Percentiles rank a stretch among this genome's conserved stretches.
phyloP scores from a whole-genome alignment of 2,329 filamentous ascomycete genomes.

The Cephalotrichum gorgonifer region DNA sequence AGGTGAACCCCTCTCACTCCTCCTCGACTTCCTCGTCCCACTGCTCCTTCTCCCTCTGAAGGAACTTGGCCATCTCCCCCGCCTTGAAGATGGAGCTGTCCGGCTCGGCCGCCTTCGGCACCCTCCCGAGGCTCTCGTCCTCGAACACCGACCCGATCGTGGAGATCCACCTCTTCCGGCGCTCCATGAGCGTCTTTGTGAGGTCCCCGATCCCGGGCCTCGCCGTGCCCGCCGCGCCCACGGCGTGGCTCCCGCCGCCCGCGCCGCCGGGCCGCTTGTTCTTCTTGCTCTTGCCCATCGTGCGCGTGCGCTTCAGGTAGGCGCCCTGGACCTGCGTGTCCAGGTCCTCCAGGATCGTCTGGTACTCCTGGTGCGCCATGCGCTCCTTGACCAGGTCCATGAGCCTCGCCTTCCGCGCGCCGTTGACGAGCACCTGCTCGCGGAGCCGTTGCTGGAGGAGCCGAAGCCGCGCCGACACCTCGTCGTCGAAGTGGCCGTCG shows the following conservation, averaged over 20 bases:
- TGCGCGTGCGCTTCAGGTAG: conserved; percentile 90
- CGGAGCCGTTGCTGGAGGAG: conserved; percentile 74
- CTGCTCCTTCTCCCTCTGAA: conserved; percentile 67
- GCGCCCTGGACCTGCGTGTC: conserved; percentile 91
- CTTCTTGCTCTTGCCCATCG: conserved; percentile 89
- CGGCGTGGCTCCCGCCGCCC: conserved; percentile 56
- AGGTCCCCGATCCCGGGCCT: conserved; percentile 82
- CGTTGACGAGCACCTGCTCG: conserved; percentile 77
- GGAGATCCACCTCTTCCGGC: conserved; percentile 78
- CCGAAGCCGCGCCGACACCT: conserved; percentile 81
- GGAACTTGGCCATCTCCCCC: conserved; percentile 59
- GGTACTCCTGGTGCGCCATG: conserved; percentile 94
- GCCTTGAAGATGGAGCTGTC: conserved; percentile 63
- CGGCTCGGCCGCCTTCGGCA: conserved; percentile 57
- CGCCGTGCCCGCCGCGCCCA: conserved; percentile 53
- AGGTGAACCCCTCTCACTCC: conserved; percentile 15
- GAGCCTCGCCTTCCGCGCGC: conserved; percentile 77
- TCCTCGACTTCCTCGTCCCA: conserved; percentile 74
- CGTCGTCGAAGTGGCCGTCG: conserved; percentile 84
- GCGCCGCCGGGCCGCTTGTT: conserved; percentile 70
- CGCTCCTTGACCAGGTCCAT: conserved; percentile 82
- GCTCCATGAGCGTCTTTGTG: conserved; percentile 86
- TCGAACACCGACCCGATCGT: conserved; percentile 87
- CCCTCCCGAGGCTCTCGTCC: conserved; percentile 62
- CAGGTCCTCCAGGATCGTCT: conserved; percentile 91